A percentile compares a stretch with the other conserved stretches of the same genome.
Evolutionary conservation across 495 filamentous ascomycete genomes (phyloP).

Genomic region (Lepidopterella palustris): DNA sequence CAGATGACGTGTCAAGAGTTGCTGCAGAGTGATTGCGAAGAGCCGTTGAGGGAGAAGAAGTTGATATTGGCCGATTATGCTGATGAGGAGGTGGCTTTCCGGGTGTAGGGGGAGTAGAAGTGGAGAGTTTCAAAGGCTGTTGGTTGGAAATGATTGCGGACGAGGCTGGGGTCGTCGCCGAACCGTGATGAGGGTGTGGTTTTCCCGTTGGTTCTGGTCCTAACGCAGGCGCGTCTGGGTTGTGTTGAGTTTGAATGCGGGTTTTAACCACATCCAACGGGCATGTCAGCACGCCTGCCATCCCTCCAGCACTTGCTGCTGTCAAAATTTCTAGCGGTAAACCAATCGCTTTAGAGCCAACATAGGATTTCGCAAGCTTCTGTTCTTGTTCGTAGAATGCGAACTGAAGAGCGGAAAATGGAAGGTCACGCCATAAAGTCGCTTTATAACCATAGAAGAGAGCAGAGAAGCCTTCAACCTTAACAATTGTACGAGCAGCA

Average conservation of each 20-base stretch:
- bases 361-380: slow-evolving; percentile 66
- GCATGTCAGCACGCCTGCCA: slow-evolving; percentile 91
- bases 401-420: slow-evolving; percentile 93
- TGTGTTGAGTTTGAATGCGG: slow-evolving; percentile 87
- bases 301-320: slow-evolving; percentile 83
- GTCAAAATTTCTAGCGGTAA: slow-evolving; percentile 79
- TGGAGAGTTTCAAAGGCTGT: slow-evolving; percentile 9
- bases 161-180: neutral
- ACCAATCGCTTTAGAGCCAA: slow-evolving; percentile 71
- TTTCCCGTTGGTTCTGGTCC: neutral
- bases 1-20: slow-evolving; percentile 78
- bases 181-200: neutral
- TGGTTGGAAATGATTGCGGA: neutral
- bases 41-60: slow-evolving; percentile 73
- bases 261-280: slow-evolving; percentile 98
- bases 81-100: slow-evolving; percentile 11
- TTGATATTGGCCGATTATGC: slow-evolving; percentile 64
- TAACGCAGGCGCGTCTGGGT: slow-evolving; percentile 19
- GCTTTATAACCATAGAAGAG: slow-evolving; percentile 93
- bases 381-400: slow-evolving; percentile 97
- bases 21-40: slow-evolving; percentile 65
- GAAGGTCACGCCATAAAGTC: slow-evolving; percentile 88
- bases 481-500: slow-evolving; percentile 75
- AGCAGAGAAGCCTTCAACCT: slow-evolving; percentile 71
- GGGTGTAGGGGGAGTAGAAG: slow-evolving; percentile 8